Evolutionary conservation across 345 rosid genomes (phyloP), one percentile per base, ranked within the genome.

Genomic region (Toxicodendron radicans): DNA sequence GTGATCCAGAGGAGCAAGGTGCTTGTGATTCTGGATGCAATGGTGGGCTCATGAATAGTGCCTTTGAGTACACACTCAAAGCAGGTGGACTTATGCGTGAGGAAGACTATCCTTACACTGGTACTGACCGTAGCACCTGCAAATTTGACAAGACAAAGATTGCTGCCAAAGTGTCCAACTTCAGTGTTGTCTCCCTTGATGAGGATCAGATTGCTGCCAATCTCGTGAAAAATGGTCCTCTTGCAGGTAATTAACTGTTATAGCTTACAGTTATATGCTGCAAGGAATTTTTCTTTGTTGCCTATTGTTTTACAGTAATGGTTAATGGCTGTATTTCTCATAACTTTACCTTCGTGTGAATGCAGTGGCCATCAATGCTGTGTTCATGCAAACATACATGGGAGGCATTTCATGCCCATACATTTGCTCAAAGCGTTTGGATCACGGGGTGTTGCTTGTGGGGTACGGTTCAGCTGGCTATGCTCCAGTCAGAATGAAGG

Each of bases 151-250:
- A 92, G 86, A 66, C 83, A 60, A 94, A 92, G 89, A 78, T 94
- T 72, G 98, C 81, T 23, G 93, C 97, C 23, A 82, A 81, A 43
- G 97, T 92, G 59, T 83, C 98, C 68, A 94, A 94, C 85, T 94
- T 92, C 83, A 91, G 97, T 20, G 97, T 90, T 24, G 84, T 94
- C 45, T 92, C 97, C 51, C 83, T 86, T 18, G 92, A 94, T 16
- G 98, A 94, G 78, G 93, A 91, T 48, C 97, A 92, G 83, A 94
- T 94, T 17, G 93, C 98, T 38, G 97, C 98, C 2, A 94, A 94
- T 78, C 92, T 94, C n/a, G 97, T 94, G 71, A 84, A 84, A 73
- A 87, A 87, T 17, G 98, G 98, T 45, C 98, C 98, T 62, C 96
- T 91, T 74, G 97, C 97, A 53, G 91, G 97, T 91, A 85, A 73